phyloP scores from a whole-genome alignment of 2,329 filamentous ascomycete species.

The Cryphonectria naterciae region DNA sequence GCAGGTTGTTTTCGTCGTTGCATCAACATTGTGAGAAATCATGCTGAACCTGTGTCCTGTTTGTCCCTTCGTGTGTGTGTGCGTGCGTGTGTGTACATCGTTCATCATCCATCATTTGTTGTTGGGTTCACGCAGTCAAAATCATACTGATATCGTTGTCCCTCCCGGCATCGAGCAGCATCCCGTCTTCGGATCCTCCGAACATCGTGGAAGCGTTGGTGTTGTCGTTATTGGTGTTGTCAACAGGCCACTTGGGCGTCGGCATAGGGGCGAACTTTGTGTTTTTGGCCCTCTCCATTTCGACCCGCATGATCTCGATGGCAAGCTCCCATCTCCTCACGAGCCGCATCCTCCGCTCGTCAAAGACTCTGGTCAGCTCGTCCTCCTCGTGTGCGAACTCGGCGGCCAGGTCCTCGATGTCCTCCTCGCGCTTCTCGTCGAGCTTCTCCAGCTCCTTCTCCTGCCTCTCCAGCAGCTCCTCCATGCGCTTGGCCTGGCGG shows the following conservation, averaged over 20 bases:
- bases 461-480: conserved; percentile 60
- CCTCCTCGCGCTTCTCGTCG: conserved; percentile 49
- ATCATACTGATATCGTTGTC: conserved; percentile 11
- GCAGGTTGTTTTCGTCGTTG: background rate
- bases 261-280: conserved; percentile 47
- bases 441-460: conserved; percentile 54
- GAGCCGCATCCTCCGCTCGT: conserved; percentile 49
- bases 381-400: conserved; percentile 56
- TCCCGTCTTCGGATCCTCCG: conserved; percentile 16
- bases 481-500: conserved; percentile 64
- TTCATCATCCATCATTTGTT: background rate
- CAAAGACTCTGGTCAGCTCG: conserved; percentile 49
- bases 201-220: conserved; percentile 27
- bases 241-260: conserved; percentile 47
- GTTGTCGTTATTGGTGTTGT: conserved; percentile 24
- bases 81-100: background rate
- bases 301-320: conserved; percentile 57
- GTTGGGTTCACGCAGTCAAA: conserved; percentile 6
- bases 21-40: background rate
- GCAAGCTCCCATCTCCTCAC: conserved; percentile 56
- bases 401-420: conserved; percentile 53
- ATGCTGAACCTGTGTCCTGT: background rate
- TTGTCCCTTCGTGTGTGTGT: background rate
- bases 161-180: conserved; percentile 19
- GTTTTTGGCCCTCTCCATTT: conserved; percentile 52